Base-by-base conservation (phyloP, 225 moss, liverwort and hornwort genomes). In the Bryum argenteum region DNA sequence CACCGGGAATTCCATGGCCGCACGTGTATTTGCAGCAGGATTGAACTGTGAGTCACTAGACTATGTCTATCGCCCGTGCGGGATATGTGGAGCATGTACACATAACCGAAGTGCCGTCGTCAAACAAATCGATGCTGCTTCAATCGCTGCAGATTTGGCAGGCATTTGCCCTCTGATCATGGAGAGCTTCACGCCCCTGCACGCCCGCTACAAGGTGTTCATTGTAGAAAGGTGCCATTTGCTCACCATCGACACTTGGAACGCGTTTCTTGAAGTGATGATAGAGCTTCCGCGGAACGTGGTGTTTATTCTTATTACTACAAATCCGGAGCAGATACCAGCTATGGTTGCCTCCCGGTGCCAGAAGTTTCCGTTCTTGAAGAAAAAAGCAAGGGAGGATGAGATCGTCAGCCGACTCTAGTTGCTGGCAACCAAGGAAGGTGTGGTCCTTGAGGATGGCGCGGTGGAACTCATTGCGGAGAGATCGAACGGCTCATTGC, bases 161-260 rank as follows among this genome's bases (percentile, higher is more conserved):
- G 81, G 76, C 39, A 72, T 94, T 51, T 77, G 75, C 50, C 79
- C 81, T 2, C 63, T 80, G 22, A 66, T 53, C 54, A 53, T 91
- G 65, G 88, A 82, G 12, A 80, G 71, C 71, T 78, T 92, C 6
- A 19, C 74, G 69, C 65, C 3, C 89, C 90, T 15, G 48, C 72
- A 75, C 26, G 85, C 87, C n/a, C 83, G 89, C 11, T 90, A 79
- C 77, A 87, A 80, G 71, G 88, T 95, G 40, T 82, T 95, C 66
- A 90, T 95, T 54, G 88, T 95, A 60, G 95, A 95, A 65, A 90
- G 85, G 28, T 95, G 95, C 75, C 87, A 95, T 48, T 71, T 88
- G 50, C 82, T 95, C 11, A 72, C 79, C 2, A 68, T 79, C 8
- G 90, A 92, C 18, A 89, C 84, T 8, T 95, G 95, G 95, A 92